A percentile compares a stretch with the other conserved stretches of the same genome.
phyloP scores from a whole-genome alignment of 2,329 filamentous ascomycete genomes.

The Ophiosphaerella herpotricha region DNA sequence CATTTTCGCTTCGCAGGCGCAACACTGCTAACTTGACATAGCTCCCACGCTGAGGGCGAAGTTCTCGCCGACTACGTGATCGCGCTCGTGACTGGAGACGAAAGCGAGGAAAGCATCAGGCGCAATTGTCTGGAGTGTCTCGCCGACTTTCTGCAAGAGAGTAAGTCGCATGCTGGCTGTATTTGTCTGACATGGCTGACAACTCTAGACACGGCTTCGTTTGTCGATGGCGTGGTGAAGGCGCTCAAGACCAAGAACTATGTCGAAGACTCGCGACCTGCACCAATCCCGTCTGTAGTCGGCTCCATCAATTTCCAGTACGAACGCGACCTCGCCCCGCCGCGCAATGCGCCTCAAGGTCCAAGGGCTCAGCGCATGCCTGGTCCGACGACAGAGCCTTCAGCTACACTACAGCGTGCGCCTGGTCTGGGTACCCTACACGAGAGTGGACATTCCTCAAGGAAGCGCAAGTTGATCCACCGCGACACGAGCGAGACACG shows the following conservation, averaged over 20 bases:
- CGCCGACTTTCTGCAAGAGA: conserved; percentile 74
- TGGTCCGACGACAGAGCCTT: conserved; percentile 16
- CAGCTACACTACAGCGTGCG: background rate
- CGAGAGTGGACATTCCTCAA: conserved; percentile 37
- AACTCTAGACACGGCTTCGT: conserved; percentile 59
- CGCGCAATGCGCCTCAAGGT: conserved; percentile 28
- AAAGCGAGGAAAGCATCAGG: conserved; percentile 66
- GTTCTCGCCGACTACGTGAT: conserved; percentile 86
- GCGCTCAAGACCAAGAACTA: conserved; percentile 62
- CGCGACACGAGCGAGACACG: conserved; percentile 52
- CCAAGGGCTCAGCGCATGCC: conserved; percentile 25
- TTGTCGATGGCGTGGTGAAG: conserved; percentile 73
- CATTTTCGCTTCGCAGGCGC: background rate
- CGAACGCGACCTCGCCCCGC: conserved; percentile 19
- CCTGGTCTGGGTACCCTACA: conserved; percentile 5
- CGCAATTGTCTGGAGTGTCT: conserved; percentile 73
- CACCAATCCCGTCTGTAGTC: conserved; percentile 29
- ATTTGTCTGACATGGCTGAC: conserved; percentile 11
- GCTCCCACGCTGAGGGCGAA: conserved; percentile 78
- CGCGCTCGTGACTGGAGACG: conserved; percentile 69
- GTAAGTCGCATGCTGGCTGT: conserved; percentile 42
- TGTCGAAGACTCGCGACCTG: conserved; percentile 34
- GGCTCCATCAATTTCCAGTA: conserved; percentile 25
- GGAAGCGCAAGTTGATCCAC: conserved; percentile 64
- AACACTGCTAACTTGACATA: conserved; percentile 38